phyloP scores from a whole-genome alignment of 331 rosid genomes.

The Telfairia occidentalis region DNA sequence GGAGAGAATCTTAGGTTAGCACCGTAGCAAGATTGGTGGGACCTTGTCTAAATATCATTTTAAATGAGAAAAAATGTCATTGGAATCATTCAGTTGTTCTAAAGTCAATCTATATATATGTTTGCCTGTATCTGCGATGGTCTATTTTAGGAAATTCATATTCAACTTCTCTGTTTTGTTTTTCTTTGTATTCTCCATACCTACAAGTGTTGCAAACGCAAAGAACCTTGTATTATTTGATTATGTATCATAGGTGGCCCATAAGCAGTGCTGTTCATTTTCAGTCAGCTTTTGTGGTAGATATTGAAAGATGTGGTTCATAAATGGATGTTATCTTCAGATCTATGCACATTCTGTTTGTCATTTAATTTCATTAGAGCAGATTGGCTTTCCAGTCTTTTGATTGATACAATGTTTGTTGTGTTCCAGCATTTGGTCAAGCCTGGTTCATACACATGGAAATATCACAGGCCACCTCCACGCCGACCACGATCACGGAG shows the following conservation, averaged over 20 bases:
- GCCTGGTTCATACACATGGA: slow-evolving; percentile 45
- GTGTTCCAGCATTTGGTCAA: slow-evolving; percentile 51
- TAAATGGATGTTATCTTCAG: slow-evolving; percentile 16
- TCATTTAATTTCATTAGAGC: slow-evolving; percentile 27
- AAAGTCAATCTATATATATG: not conserved
- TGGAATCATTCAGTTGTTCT: not conserved
- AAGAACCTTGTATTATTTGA: not conserved
- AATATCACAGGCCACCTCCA: slow-evolving; percentile 40
- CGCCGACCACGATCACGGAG: slow-evolving; percentile 27
- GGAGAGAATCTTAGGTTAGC: not conserved
- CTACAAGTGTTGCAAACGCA: not conserved
- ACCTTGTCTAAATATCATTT: not conserved
- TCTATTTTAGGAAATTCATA: not conserved
- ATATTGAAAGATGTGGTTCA: not conserved
- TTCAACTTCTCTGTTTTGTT: not conserved
- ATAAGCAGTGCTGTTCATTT: not conserved
- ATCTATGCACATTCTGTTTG: slow-evolving; percentile 20
- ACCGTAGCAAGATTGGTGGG: not conserved
- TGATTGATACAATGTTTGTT: slow-evolving; percentile 46
- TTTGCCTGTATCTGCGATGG: not conserved
- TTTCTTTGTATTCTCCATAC: not conserved
- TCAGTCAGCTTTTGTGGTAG: not conserved
- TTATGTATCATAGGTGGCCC: not conserved
- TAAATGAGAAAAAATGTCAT: not conserved
- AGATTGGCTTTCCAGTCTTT: slow-evolving; percentile 33